Evolutionary conservation across 169 alveolate species (phyloP).

Genomic region (Plasmodium vivax): DNA sequence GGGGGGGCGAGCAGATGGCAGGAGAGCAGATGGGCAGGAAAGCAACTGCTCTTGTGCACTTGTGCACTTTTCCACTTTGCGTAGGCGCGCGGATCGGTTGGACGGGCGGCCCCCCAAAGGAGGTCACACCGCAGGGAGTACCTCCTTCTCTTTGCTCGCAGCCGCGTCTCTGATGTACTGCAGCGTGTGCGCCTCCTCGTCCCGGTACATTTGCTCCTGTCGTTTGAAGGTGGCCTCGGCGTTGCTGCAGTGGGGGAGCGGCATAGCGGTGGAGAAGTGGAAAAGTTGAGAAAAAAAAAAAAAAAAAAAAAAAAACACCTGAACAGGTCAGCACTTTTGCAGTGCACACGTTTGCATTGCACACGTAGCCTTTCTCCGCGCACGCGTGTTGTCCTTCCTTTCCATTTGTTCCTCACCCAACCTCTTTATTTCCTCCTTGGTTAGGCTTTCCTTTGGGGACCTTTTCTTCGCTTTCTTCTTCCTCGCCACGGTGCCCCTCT

Average conservation of each 20-base stretch:
- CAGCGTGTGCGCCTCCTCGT: slow-evolving; percentile 17
- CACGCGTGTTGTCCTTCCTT: neutral
- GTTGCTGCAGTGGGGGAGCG: neutral
- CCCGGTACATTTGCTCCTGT: slow-evolving; percentile 49
- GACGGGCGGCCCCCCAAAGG: neutral
- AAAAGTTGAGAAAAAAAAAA: neutral
- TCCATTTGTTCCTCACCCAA: neutral
- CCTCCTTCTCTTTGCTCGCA: slow-evolving; percentile 51
- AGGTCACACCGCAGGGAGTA: neutral
- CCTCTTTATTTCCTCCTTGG: slow-evolving; percentile 41
- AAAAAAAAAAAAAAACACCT: neutral
- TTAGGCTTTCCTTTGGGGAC: neutral
- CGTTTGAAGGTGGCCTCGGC: slow-evolving; percentile 12
- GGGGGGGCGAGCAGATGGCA: neutral
- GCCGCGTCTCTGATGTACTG: slow-evolving; percentile 11
- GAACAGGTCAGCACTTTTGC: neutral
- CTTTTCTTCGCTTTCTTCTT: slow-evolving; percentile 4
- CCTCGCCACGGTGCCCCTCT: slow-evolving; percentile 1
- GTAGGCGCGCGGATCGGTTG: neutral
- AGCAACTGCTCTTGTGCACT: neutral
- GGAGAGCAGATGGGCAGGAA: neutral
- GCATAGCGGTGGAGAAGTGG: neutral
- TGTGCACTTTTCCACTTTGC: neutral
- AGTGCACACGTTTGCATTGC: neutral
- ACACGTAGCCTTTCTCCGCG: neutral